These are phyloP conservation scores for Leccinum barrowsii DNA, from an alignment of 768 basidiomycete species.

Conservation along the genomic window DNA sequence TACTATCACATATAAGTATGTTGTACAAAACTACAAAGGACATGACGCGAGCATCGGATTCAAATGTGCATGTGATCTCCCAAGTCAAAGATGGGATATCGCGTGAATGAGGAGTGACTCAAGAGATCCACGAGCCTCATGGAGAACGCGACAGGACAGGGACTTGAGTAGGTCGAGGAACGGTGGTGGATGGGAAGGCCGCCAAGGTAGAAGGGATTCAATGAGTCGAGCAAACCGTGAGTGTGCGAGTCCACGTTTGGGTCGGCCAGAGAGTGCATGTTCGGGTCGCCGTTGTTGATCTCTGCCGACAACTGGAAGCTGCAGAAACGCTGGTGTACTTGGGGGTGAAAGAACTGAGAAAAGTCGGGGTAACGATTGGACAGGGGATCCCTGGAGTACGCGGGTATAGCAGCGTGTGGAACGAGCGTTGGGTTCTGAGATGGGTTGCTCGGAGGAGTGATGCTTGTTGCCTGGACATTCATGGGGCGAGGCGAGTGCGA, in stretches of 20 bases:
- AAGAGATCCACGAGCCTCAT: slow-evolving; percentile 19
- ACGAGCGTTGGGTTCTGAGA: neutral
- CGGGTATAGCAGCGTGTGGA: slow-evolving; percentile 1
- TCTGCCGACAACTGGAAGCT: neutral
- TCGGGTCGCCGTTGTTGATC: neutral
- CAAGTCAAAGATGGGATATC: neutral
- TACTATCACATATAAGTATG: neutral
- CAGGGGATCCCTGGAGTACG: slow-evolving; percentile 32
- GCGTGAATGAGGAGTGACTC: neutral
- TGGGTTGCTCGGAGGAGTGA: neutral
- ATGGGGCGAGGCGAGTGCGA: slow-evolving; percentile 1
- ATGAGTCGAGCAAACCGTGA: neutral
- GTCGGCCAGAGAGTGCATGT: neutral
- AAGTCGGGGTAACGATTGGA: slow-evolving; percentile 32
- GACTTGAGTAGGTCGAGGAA: neutral
- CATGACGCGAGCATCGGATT: neutral
- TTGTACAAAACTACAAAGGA: slow-evolving; percentile 7
- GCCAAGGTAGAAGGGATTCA: neutral
- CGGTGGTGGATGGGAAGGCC: neutral
- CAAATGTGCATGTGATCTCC: neutral
- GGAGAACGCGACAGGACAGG: slow-evolving; percentile 22
- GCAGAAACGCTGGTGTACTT: slow-evolving; percentile 9
- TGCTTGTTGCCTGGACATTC: neutral
- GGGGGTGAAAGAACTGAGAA: slow-evolving; percentile 28
- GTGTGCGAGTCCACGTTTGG: neutral